These are phyloP conservation scores for Allium cepa DNA, from an alignment of 106 monocot genomes.

Conservation along the genomic window DNA sequence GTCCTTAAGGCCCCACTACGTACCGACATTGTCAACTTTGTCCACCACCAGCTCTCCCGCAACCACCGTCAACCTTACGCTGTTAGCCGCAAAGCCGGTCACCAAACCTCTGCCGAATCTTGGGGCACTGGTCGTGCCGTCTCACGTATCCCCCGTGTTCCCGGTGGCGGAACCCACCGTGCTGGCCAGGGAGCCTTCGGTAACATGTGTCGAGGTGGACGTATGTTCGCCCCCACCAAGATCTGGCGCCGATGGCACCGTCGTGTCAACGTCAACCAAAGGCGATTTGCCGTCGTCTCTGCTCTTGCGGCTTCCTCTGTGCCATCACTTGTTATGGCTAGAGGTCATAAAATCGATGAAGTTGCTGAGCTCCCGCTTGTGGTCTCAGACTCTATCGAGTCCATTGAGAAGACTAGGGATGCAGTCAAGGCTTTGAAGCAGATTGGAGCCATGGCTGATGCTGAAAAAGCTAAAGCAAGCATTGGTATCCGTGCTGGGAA, in stretches of 20 bases:
- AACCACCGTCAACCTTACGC: slow-evolving; percentile 66
- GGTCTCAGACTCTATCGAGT: slow-evolving; percentile 54
- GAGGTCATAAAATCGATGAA: slow-evolving; percentile 53
- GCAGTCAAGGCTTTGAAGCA: slow-evolving; percentile 74
- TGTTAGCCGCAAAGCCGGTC: slow-evolving; percentile 62
- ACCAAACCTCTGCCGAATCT: slow-evolving; percentile 84
- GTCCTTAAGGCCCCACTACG: slow-evolving; percentile 61
- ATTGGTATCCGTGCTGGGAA: slow-evolving; percentile 59
- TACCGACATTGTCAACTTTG: slow-evolving; percentile 52
- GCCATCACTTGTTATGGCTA: slow-evolving; percentile 47
- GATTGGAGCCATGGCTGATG: slow-evolving; percentile 65
- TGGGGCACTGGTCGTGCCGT: slow-evolving; percentile 92
- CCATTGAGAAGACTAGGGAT: slow-evolving; percentile 55
- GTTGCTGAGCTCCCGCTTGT: slow-evolving; percentile 66
- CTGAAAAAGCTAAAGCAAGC: slow-evolving; percentile 73
- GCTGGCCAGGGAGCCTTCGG: slow-evolving; percentile 75
- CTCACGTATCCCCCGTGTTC: slow-evolving; percentile 79
- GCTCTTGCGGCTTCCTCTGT: slow-evolving; percentile 57
- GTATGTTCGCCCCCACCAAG: slow-evolving; percentile 92
- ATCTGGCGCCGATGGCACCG: slow-evolving; percentile 77
- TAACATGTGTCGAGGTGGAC: slow-evolving; percentile 66
- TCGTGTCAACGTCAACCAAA: slow-evolving; percentile 36
- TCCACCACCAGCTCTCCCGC: slow-evolving; percentile 39
- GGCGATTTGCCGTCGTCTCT: slow-evolving; percentile 41
- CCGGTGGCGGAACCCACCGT: slow-evolving; percentile 82